Evolutionary conservation across 1,284 basidiomycete species (phyloP), one percentile per base, ranked within the genome.

Genomic region (Volvariella surrecta): DNA sequence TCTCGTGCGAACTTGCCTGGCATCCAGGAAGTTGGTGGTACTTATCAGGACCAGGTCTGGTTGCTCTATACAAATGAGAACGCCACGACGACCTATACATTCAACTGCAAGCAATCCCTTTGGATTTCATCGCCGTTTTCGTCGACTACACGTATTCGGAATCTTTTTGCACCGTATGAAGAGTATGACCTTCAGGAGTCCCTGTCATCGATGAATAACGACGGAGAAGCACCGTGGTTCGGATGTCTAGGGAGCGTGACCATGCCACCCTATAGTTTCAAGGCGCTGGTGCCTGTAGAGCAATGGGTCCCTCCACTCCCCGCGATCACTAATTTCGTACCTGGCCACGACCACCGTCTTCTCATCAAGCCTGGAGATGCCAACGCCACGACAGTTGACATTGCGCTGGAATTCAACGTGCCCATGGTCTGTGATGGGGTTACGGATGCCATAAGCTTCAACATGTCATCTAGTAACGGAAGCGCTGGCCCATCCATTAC

Each of bases 1-100:
- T 78, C 79, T 3, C 79, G 89, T 24, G 68, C 80, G 2, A 80
- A 71, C 10, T 70, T 89, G 30, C 20, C 63, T 1, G 61, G 57
- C 19, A 62, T 71, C 18, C 82, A 89, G 58, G 74, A 58, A 2
- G 64, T 85, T 37, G 65, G 62, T 1, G 80, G 82, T 2, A 70
- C 66, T 37, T 70, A 75, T 53, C 70, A 72, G 13, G 78, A 79
- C 46, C 76, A 82, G 48, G 71, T 91, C 39, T 91, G 88, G 87
- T 47, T 93, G 52, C 60, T 94, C 8, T 93, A 79, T 63, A 80
- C 84, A 43, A 94, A 93, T 62, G 80, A 88, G 68, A 94, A 94
- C 55, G 45, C 54, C 35, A 87, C 89, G 1, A 64, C 63, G 45
- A 73, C 77, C 0, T 89, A 80, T 62, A 58, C 66, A 15, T 76